A percentile compares a stretch with the other conserved stretches of the same genome.
phyloP scores from a whole-genome alignment of 768 basidiomycete genomes.

The Suillus tomentosus region DNA sequence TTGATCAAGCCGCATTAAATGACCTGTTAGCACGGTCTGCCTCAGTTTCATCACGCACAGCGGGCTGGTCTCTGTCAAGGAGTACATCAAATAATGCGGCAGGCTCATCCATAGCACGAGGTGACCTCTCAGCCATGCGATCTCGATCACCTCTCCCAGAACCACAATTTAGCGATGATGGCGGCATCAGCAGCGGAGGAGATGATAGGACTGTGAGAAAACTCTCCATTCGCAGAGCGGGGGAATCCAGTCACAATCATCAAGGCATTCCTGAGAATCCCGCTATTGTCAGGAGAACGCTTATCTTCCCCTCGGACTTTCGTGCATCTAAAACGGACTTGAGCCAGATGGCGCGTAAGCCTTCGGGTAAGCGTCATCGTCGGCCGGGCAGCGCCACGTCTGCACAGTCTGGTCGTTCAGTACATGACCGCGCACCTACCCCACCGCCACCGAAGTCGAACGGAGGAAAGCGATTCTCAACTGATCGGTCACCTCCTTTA shows the following conservation, averaged over 20 bases:
- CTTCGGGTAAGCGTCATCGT: slow-evolving; percentile 49
- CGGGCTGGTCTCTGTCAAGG: slow-evolving; percentile 48
- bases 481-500: slow-evolving; percentile 65
- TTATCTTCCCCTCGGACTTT: slow-evolving; percentile 75
- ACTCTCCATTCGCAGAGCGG: slow-evolving; percentile 23
- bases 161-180: slow-evolving; percentile 26
- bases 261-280: slow-evolving; percentile 40
- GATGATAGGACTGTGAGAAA: slow-evolving; percentile 33
- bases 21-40: slow-evolving; percentile 73
- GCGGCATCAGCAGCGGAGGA: slow-evolving; percentile 32
- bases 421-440: slow-evolving; percentile 81
- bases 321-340: slow-evolving; percentile 58
- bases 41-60: slow-evolving; percentile 59
- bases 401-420: slow-evolving; percentile 67
- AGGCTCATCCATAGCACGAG: slow-evolving; percentile 21
- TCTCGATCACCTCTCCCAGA: slow-evolving; percentile 24
- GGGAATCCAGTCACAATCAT: slow-evolving; percentile 28
- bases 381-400: slow-evolving; percentile 62
- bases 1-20: slow-evolving; percentile 71
- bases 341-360: slow-evolving; percentile 55
- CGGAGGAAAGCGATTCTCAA: slow-evolving; percentile 60
- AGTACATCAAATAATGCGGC: slow-evolving; percentile 41
- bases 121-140: slow-evolving; percentile 23
- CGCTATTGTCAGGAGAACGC: slow-evolving; percentile 72
- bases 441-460: slow-evolving; percentile 76